Percentiles rank a stretch among this genome's conserved stretches.
Conservation (phyloP, 129 eudicot genomes). For the Chrysanthemum lavandulifolium region DNA sequence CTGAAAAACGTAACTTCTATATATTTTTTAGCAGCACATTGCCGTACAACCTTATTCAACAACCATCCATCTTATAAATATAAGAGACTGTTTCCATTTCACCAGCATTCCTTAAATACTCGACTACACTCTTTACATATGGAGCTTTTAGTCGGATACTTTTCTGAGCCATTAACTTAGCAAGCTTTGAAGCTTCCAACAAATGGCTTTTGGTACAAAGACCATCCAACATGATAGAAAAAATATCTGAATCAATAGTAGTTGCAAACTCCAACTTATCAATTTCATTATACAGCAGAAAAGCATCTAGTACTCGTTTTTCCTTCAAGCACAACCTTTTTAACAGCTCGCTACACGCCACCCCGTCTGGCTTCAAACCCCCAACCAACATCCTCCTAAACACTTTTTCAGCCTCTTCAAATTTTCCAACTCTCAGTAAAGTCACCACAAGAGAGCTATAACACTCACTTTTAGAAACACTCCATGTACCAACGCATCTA, state of each 20-base stretch:
- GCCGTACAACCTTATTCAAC: slow-evolving; percentile 17
- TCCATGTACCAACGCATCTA: too few relatives aligned
- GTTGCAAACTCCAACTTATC: slow-evolving; percentile 41
- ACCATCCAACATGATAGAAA: slow-evolving; percentile 51
- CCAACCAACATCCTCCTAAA: too few relatives aligned
- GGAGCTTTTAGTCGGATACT: slow-evolving; percentile 43
- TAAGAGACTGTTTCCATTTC: slow-evolving; percentile 40
- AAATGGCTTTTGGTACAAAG: slow-evolving; percentile 41
- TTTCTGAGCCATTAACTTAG: slow-evolving; percentile 47
- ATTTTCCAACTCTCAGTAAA: too few relatives aligned
- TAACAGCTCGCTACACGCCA: slow-evolving; percentile 53
- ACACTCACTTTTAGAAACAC: slow-evolving; percentile 35
- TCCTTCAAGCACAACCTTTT: slow-evolving; percentile 45
- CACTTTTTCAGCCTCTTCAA: too few relatives aligned
- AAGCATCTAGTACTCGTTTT: slow-evolving; percentile 54
- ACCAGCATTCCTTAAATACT: slow-evolving; percentile 39
- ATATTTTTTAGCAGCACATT: not conserved
- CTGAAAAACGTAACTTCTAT: too few relatives aligned
- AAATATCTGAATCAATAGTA: slow-evolving; percentile 60
- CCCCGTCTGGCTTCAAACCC: too few relatives aligned
- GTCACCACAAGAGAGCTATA: slow-evolving; percentile 28
- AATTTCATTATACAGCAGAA: slow-evolving; percentile 44
- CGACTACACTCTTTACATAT: slow-evolving; percentile 35
- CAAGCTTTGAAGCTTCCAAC: slow-evolving; percentile 66
- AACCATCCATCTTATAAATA: slow-evolving; percentile 22